These are phyloP conservation scores for Begonia fuchsioides DNA, from an alignment of 306 rosid genomes.

Conservation along the genomic window DNA sequence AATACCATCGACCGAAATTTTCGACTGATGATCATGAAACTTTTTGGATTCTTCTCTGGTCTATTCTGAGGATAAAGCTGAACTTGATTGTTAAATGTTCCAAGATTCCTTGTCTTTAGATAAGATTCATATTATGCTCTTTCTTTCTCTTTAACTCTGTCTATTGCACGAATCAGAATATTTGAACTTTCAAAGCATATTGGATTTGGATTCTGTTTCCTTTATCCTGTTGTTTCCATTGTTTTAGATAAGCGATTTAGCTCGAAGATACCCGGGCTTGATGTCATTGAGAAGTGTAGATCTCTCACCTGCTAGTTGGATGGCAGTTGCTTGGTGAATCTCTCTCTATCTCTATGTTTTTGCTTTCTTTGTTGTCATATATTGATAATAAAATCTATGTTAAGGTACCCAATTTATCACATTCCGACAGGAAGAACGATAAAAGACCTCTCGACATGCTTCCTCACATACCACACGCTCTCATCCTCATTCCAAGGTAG, in stretches of 20 bases:
- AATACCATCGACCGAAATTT: neutral
- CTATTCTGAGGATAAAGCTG: too few relatives aligned
- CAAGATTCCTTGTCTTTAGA: neutral
- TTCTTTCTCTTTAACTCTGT: neutral
- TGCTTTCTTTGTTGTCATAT: neutral
- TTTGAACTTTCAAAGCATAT: neutral
- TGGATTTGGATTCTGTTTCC: constrained; percentile 12
- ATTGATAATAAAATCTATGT: constrained; percentile 1
- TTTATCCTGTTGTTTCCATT: neutral
- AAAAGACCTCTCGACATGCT: too few relatives aligned
- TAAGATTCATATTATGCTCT: neutral
- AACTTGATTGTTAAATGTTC: too few relatives aligned
- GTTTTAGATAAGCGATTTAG: constrained; percentile 56
- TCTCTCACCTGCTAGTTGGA: constrained; percentile 99
- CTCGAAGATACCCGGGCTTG: constrained; percentile 78
- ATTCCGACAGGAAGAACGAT: too few relatives aligned
- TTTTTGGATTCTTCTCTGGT: neutral
- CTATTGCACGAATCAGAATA: neutral
- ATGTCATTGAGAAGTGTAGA: constrained; percentile 88
- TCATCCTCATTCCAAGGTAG: constrained; percentile 97
- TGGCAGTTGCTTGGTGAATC: constrained; percentile 82
- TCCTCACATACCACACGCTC: too few relatives aligned
- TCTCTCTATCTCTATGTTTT: constrained; percentile 15
- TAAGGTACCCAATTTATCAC: constrained; percentile 96
- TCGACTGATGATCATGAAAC: neutral